Evolutionary conservation across 2,329 filamentous ascomycete genomes (phyloP).

Genomic region (Paraconiothyrium brasiliense): DNA sequence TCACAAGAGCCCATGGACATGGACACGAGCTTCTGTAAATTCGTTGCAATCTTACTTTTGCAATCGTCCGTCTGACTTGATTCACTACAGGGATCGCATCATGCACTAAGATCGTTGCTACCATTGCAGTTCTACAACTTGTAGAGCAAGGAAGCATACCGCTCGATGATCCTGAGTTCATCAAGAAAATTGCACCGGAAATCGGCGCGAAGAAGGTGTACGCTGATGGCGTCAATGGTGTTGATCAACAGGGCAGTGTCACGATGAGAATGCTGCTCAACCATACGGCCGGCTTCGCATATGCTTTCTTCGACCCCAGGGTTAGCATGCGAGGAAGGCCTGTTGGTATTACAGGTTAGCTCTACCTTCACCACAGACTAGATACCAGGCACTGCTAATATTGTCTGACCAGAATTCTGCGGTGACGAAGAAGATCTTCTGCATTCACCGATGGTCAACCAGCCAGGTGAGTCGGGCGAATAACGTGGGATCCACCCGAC

Average conservation of each 20-base stretch:
- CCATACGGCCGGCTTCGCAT: constrained; percentile 62
- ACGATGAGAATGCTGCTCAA: constrained; percentile 61
- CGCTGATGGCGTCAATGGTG: constrained; percentile 44
- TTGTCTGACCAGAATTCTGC: constrained; percentile 60
- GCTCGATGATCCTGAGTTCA: constrained; percentile 45
- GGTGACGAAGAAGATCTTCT: constrained; percentile 63
- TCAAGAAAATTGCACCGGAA: constrained; percentile 46
- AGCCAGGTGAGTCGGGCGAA: constrained; percentile 59
- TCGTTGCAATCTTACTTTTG: background rate
- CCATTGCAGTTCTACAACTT: constrained; percentile 46
- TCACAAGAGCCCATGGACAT: constrained; percentile 63
- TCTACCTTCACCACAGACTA: background rate
- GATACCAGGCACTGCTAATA: background rate
- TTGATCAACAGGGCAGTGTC: constrained; percentile 54
- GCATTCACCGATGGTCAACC: constrained; percentile 65
- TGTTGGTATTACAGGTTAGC: background rate
- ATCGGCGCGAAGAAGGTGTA: constrained; percentile 54
- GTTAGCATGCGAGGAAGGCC: constrained; percentile 41
- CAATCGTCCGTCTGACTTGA: background rate
- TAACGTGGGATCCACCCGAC: background rate
- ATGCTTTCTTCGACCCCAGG: constrained; percentile 59
- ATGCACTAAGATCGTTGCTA: constrained; percentile 56
- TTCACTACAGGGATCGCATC: constrained; percentile 57
- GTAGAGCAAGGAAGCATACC: constrained; percentile 48
- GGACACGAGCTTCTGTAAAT: constrained; percentile 64